Percentiles rank a stretch among this genome's conserved stretches.
phyloP scores from a whole-genome alignment of 23 red algal genomes.

The Gracilaria caudata region DNA sequence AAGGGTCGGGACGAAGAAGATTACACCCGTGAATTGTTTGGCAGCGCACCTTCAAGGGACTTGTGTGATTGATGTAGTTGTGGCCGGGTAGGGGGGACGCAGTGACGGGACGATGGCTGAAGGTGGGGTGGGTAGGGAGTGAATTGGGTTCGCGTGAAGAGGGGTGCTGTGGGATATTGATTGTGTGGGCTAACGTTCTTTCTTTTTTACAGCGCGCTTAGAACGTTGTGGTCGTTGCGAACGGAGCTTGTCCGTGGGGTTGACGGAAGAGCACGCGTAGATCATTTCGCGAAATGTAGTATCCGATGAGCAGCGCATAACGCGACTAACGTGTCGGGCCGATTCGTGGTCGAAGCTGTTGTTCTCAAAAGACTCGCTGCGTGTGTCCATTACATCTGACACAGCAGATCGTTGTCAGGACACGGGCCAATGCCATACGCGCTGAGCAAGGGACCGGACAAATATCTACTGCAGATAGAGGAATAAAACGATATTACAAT shows the following conservation, averaged over 20 bases:
- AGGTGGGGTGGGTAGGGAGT: not conserved
- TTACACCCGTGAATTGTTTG: not conserved
- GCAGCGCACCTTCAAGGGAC: slow-evolving; percentile 4
- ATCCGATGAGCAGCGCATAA: not conserved
- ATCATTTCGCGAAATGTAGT: not conserved
- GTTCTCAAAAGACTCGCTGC: not conserved
- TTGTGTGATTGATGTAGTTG: not conserved
- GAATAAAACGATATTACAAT: too few species aligned
- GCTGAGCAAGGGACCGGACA: not conserved
- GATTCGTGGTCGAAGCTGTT: not conserved
- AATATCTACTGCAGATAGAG: not conserved
- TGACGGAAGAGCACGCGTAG: not conserved
- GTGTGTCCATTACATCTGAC: not conserved
- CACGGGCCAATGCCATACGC: not conserved
- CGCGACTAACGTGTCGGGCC: not conserved
- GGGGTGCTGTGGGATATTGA: not conserved
- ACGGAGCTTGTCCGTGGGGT: not conserved
- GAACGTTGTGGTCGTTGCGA: not conserved
- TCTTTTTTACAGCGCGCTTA: not conserved
- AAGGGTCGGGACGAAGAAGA: not conserved
- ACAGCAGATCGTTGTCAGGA: not conserved
- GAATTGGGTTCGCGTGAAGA: not conserved
- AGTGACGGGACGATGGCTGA: not conserved
- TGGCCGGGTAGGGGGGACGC: not conserved
- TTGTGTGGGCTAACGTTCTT: not conserved